Conservation (phyloP, 1,139 yeast species). For the Geotrichum restrictum region DNA sequence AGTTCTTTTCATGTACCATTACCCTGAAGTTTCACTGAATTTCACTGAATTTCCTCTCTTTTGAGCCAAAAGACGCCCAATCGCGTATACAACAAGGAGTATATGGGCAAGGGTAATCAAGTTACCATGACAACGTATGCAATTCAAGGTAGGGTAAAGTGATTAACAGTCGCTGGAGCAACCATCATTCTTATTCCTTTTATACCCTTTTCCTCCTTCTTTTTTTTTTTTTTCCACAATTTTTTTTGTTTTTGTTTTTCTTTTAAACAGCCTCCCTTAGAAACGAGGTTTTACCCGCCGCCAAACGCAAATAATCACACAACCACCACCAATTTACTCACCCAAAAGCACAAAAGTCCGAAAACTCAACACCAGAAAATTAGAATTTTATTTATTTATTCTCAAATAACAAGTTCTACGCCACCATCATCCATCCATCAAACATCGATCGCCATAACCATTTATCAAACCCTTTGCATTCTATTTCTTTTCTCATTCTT, state of each 20-base stretch:
- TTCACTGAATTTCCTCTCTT: too few species aligned
- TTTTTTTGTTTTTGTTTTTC: constrained; percentile 4
- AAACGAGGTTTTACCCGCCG: neutral
- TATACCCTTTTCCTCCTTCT: neutral
- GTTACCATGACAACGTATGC: neutral
- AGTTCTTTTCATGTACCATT: too few species aligned
- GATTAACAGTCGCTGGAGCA: neutral
- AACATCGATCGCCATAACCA: neutral
- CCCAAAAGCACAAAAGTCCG: neutral
- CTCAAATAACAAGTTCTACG: too few species aligned
- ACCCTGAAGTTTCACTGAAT: too few species aligned
- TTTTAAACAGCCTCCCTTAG: neutral
- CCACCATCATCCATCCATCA: neutral
- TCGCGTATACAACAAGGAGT: too few species aligned
- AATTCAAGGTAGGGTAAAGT: neutral
- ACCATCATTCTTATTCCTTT: neutral
- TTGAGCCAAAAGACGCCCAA: too few species aligned
- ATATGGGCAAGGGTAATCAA: neutral
- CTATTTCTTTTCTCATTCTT: neutral
- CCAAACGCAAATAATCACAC: neutral
- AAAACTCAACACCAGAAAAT: neutral
- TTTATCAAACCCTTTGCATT: neutral
- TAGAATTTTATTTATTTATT: too few species aligned
- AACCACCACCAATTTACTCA: neutral
- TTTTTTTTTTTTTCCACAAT: constrained; percentile 2